Evolutionary conservation across 352 stramenopile genomes (phyloP).

Genomic region (Globisporangium echinulatum): DNA sequence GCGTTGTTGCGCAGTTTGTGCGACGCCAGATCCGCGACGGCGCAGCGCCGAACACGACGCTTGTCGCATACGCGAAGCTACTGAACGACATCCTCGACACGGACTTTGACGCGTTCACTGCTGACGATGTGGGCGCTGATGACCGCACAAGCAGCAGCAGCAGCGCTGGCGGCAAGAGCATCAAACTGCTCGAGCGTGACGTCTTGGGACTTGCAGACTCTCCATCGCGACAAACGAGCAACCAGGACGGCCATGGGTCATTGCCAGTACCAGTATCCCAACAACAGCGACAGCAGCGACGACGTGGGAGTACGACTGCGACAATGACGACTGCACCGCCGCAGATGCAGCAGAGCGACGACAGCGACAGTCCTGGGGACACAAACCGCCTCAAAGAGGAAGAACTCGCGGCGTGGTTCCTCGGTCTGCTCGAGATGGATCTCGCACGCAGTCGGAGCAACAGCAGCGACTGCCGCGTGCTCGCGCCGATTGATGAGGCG

Average conservation of each 20-base stretch:
- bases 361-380: conserved; percentile 10
- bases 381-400: conserved; percentile 49
- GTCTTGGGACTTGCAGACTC: background rate
- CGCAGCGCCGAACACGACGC: conserved; percentile 58
- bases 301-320: no score
- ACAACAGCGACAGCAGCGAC: background rate
- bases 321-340: background rate
- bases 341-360: background rate
- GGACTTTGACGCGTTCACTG: conserved; percentile 47
- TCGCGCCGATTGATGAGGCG: conserved; percentile 11
- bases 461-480: conserved; percentile 14
- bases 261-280: no score
- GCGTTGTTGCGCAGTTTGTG: conserved; percentile 56
- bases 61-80: conserved; percentile 46
- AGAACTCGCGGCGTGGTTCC: conserved; percentile 66
- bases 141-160: conserved; percentile 1
- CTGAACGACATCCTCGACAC: conserved; percentile 69
- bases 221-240: background rate
- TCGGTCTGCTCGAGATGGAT: conserved; percentile 60
- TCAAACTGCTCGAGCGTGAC: conserved; percentile 16
- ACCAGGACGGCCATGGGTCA: background rate
- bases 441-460: conserved; percentile 22
- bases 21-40: conserved; percentile 56
- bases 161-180: conserved; percentile 2
- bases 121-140: conserved; percentile 9